Base-by-base conservation (phyloP, 148 eudicot species). In the Rhododendron ovatum region DNA sequence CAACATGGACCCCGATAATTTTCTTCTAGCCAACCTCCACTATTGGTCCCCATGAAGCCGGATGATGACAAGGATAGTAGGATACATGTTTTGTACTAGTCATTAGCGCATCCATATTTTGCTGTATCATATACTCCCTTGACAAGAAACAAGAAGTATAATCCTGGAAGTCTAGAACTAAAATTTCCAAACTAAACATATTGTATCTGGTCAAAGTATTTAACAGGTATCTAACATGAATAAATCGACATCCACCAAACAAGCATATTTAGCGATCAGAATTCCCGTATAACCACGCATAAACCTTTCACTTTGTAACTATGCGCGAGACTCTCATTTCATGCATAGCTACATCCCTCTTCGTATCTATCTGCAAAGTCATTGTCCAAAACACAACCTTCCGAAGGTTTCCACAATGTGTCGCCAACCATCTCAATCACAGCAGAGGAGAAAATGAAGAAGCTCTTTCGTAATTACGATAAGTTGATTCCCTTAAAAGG, bases 381-480 rank as follows among this genome's bases (percentile, higher is more conserved):
- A 28, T 69, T 14, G 28, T n/a, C 30, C 71, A 65, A 41, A 69
- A 30, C 20, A 67, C 33, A n/a, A 26, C 75, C 75, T 28, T 12
- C 28, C 6, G 10, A 14, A 50, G 15, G 10, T 59, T 85, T 77
- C 74, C 51, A 12, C 26, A 53, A 37, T 55, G 81, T 35, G 73
- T 39, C 28, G 17, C 86, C 37, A 77, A 53, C 63, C 51, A 59
- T 9, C 61, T 78, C 43, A 81, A 69, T 86, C 78, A 65, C 53
- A 48, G 37, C 59, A 57, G 48, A 57, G 61, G 67, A 82, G 45
- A 73, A 86, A 53, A 82, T 74, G 48, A 45, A 86, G 81, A 26
- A 47, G 71, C 35, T 82, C 50, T 74, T 26, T 82, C 61, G 53
- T 30, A 14, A 78, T 35, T 13, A 61, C n/a, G 69, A 55, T n/a